phyloP scores from a whole-genome alignment of 2,329 filamentous ascomycete species.

The Ramichloridium luteum region DNA sequence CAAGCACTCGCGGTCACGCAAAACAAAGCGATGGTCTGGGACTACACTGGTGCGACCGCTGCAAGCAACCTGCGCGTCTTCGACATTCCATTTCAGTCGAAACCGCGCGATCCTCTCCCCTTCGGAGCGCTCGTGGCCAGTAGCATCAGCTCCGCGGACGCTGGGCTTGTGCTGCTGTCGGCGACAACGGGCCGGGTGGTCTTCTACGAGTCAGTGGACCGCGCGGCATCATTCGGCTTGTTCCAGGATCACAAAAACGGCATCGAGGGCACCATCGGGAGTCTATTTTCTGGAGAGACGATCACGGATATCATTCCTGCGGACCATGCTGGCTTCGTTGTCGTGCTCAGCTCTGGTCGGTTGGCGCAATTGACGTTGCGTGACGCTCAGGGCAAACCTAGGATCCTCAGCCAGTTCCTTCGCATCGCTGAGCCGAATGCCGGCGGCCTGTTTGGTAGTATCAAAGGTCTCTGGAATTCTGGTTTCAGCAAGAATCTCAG shows the following conservation, averaged over 20 bases:
- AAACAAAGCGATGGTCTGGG: slow-evolving; percentile 79
- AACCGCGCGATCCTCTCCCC: slow-evolving; percentile 58
- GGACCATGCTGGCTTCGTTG: slow-evolving; percentile 75
- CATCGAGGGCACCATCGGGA: slow-evolving; percentile 60
- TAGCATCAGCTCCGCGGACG: slow-evolving; percentile 62
- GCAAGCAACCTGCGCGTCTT: slow-evolving; percentile 71
- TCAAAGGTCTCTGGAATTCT: slow-evolving; percentile 63
- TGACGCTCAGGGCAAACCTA: slow-evolving; percentile 75
- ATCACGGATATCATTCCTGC: slow-evolving; percentile 68
- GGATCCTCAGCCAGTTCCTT: slow-evolving; percentile 66
- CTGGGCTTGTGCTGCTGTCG: slow-evolving; percentile 77
- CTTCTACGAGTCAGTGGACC: slow-evolving; percentile 93
- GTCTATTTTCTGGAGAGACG: slow-evolving; percentile 64
- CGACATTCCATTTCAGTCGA: slow-evolving; percentile 60
- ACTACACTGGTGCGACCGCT: slow-evolving; percentile 53
- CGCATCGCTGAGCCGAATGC: slow-evolving; percentile 45
- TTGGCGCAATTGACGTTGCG: slow-evolving; percentile 76
- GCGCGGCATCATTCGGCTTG: slow-evolving; percentile 69
- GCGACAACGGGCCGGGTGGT: slow-evolving; percentile 72
- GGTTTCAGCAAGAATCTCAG: slow-evolving; percentile 62
- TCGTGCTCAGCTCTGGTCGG: slow-evolving; percentile 74
- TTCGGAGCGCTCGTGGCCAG: slow-evolving; percentile 72
- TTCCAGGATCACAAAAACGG: slow-evolving; percentile 72
- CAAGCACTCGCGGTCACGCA: slow-evolving; percentile 64
- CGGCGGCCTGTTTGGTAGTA: slow-evolving; percentile 65